Evolutionary conservation across 768 basidiomycete genomes (phyloP), one percentile per base, ranked within the genome.

Genomic region (Pleurotus ostreatus): DNA sequence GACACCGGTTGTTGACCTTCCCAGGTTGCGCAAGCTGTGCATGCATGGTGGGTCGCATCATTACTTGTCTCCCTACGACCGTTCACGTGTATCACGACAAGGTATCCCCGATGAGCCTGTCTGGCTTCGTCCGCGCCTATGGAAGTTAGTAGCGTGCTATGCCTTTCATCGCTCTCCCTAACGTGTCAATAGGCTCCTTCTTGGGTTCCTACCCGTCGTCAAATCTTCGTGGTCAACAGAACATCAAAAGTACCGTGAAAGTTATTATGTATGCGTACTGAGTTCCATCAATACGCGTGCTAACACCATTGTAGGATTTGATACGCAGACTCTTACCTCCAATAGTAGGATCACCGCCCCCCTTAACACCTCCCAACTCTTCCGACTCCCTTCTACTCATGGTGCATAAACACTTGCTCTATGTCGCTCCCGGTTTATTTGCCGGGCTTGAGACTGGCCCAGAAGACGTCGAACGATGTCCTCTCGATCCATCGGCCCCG

Each of bases 121-220:
- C 4, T 91, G 88, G 87, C 74, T 91, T 60, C 79, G 89, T 41
- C 86, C 89, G 25, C 78, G 86, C 43, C 75, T 88, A 62, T 92
- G 89, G 89, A 88, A 82, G 89, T 88, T 59, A 66, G 84, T 71
- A 26, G 9, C 20, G 15, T 44, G 55, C 13, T 39, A 38, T 34
- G 12, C 26, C 55, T 57, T 46, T 25, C 25, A 44, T 34, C 30
- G n/a, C 57, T 41, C 59, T 55, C 59, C 45, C 23, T 60, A 37
- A 45, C 25, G 7, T 46, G 51, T 18, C 0, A 26, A 41, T 22
- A 89, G 86, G 63, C 62, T 91, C 25, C 71, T 90, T 49, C 75
- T 91, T 52, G 85, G 85, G 20, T 78, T 80, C 3, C 72, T 89
- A 30, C 81, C 89, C 0, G 64, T 71, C 1, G 65, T 78, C 47